Base-by-base conservation (phyloP, 495 filamentous ascomycete species). In the Evernia prunastri region DNA sequence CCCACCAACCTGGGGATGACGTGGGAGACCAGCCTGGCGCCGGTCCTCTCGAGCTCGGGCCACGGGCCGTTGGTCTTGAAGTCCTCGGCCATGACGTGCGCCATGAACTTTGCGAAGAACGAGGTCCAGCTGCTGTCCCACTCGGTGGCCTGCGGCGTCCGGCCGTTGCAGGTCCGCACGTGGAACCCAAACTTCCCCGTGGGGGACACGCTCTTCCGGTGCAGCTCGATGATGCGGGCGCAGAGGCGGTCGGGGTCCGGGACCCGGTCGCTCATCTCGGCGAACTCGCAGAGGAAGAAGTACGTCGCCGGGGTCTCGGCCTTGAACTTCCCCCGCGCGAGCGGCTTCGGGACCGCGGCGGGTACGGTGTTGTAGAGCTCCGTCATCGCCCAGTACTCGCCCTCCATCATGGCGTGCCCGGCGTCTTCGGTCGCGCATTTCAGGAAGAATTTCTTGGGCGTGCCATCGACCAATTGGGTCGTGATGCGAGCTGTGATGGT, bases 131-230 rank as follows among this genome's bases (percentile, higher is more conserved):
- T 74, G 40, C 71, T 70, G 25, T 79, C 71, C 80, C 78, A 81
- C 0, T 73, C 73, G 1, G 59, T 60, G 7, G 45, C 27, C 59
- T 81, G 77, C 3, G 77, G 73, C 4, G 78, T 67, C 13, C 75
- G 76, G 18, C 81, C 79, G 27, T 79, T 75, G 58, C 72, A 83
- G 0, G 80, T 85, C 0, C 72, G 66, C 2, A 77, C 65, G 57
- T 78, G 77, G 59, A 84, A 84, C 0, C 82, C 82, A 61, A 85
- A 85, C 64, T 79, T 79, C 0, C 80, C 80, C 15, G 69, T 81
- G 0, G 82, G 82, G 9, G 80, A 81, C 9, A 62, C 56, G 42
- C 68, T 54, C 13, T 68, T 73, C 53, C 68, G 60, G 63, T 85
- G 82, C 12, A 86, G 68, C 5, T 67, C 37, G 9, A 77, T 73